Conservation (phyloP, 192 early-diverging fungal genomes). For the Chytriomyces confervae region DNA sequence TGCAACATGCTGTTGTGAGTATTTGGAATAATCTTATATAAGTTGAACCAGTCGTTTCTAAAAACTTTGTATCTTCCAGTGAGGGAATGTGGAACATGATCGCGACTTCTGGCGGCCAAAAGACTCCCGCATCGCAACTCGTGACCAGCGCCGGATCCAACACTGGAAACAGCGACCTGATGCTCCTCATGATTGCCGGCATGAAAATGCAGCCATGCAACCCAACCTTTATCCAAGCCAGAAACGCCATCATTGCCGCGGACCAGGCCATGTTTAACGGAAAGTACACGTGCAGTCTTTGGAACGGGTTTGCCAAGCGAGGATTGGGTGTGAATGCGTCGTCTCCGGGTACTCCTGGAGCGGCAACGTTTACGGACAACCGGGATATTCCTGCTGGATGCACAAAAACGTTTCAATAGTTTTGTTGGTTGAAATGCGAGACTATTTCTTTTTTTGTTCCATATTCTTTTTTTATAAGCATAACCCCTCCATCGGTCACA, state of each 20-base stretch:
- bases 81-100: conserved; percentile 40
- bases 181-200: conserved; percentile 47
- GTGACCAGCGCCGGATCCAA: conserved; percentile 30
- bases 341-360: not conserved
- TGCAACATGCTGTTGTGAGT: conserved; percentile 77
- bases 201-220: conserved; percentile 61
- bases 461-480: too few relatives aligned
- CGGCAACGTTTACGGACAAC: not conserved
- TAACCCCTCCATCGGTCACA: too few relatives aligned
- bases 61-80: too few relatives aligned
- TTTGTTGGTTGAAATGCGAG: not conserved
- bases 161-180: conserved; percentile 19
- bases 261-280: conserved; percentile 50
- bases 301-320: conserved; percentile 77
- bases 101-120: conserved; percentile 33
- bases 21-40: conserved; percentile 31
- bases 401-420: not conserved
- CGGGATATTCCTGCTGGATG: not conserved
- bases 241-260: conserved; percentile 28
- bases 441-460: too few relatives aligned
- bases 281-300: conserved; percentile 13
- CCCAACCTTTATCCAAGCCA: conserved; percentile 54
- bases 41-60: too few relatives aligned
- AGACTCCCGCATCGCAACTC: conserved; percentile 19
- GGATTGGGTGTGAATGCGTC: conserved; percentile 68